Conservation (phyloP, 148 eudicot species). For the Persicaria tinctoria region DNA sequence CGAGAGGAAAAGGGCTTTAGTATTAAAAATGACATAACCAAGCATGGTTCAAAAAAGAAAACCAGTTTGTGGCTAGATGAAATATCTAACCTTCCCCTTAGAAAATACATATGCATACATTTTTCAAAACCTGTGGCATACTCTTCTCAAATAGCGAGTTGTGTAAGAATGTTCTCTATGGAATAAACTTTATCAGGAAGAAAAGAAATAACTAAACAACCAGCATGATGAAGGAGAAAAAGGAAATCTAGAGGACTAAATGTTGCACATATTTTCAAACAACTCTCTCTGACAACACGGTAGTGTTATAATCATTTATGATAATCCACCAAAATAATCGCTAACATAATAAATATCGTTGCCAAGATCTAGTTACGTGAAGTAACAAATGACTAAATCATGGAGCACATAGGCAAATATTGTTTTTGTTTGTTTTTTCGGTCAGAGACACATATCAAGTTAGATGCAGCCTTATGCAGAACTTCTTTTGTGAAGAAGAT, state of each 20-base stretch:
- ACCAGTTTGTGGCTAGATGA: neutral
- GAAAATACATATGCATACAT: constrained; percentile 44
- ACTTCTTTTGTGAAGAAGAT: neutral
- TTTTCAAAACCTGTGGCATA: neutral
- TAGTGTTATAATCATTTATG: neutral
- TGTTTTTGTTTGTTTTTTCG: too few species aligned
- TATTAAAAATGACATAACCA: neutral
- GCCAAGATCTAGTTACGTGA: neutral
- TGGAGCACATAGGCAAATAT: neutral
- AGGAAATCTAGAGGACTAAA: neutral
- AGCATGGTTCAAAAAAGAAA: neutral
- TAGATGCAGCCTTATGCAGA: neutral
- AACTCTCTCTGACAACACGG: neutral
- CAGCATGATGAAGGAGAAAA: neutral
- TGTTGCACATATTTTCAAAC: neutral
- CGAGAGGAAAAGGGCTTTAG: constrained; percentile 1
- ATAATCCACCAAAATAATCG: neutral
- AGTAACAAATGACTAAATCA: neutral
- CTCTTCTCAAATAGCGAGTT: neutral
- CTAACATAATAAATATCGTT: neutral
- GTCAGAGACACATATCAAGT: neutral
- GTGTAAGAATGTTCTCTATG: neutral
- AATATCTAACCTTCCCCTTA: constrained; percentile 35
- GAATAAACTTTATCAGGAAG: neutral
- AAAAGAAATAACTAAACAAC: neutral